phyloP scores from a whole-genome alignment of 129 eudicot species.

The Saposhnikovia divaricata region DNA sequence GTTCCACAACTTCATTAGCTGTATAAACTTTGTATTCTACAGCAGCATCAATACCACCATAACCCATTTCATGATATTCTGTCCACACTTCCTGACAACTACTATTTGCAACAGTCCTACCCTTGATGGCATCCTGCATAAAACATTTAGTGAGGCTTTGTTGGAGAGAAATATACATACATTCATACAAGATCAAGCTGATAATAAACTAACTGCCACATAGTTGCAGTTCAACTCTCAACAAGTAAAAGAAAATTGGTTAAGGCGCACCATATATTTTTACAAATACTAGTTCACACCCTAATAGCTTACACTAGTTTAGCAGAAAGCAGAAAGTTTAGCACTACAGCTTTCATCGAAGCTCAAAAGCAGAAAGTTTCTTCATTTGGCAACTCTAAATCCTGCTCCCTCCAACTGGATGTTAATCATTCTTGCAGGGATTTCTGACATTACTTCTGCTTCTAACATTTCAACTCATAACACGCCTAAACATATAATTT shows the following conservation, averaged over 20 bases:
- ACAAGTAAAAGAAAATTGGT: neutral
- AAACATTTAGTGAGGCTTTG: conserved; percentile 9
- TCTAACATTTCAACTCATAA: neutral
- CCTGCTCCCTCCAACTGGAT: neutral
- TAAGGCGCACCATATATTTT: neutral
- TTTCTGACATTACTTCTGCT: neutral
- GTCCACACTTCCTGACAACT: conserved; percentile 91
- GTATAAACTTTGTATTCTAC: conserved; percentile 82
- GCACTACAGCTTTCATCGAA: neutral
- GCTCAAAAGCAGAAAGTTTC: neutral
- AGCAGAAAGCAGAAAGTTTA: too few species aligned
- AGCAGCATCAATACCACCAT: conserved; percentile 78
- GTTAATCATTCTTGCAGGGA: neutral
- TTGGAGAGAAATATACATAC: neutral
- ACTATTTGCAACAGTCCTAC: conserved; percentile 57
- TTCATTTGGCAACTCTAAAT: neutral
- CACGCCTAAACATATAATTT: neutral
- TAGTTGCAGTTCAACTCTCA: neutral
- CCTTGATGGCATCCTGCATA: conserved; percentile 89
- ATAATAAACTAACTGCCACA: neutral
- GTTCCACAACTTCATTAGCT: conserved; percentile 62
- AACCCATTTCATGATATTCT: conserved; percentile 94
- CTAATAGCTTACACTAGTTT: neutral
- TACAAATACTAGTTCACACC: neutral
- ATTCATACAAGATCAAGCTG: neutral